A percentile compares a stretch with the other conserved stretches of the same genome.
Evolutionary conservation across 306 rosid species (phyloP).

Genomic region (Nissolia schottii): DNA sequence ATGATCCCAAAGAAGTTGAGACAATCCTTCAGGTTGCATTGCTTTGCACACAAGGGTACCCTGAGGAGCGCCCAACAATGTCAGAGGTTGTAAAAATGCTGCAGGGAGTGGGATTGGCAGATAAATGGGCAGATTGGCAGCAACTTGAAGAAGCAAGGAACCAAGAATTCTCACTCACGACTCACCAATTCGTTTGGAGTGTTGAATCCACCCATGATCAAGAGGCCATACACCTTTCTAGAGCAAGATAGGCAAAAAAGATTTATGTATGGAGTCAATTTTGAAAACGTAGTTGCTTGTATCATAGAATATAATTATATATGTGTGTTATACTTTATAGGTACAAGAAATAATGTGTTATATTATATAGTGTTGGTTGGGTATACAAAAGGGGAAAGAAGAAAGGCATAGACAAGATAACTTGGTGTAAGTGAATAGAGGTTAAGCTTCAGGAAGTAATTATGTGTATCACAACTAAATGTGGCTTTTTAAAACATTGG

Average conservation of each 20-base stretch:
- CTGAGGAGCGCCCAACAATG: conserved; percentile 79
- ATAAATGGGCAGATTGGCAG: conserved; percentile 85
- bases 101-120: conserved; percentile 61
- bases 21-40: conserved; percentile 67
- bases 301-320: conserved; percentile 6
- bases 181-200: conserved; percentile 75
- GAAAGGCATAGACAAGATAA: background rate
- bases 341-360: conserved; percentile 7
- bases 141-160: conserved; percentile 58
- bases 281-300: conserved; percentile 21
- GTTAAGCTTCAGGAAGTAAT: conserved; percentile 14
- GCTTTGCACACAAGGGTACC: conserved; percentile 69
- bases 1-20: conserved; percentile 60
- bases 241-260: conserved; percentile 52
- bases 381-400: conserved; percentile 5
- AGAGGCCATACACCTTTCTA: conserved; percentile 83
- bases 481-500: conserved; percentile 11
- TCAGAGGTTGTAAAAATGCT: conserved; percentile 62
- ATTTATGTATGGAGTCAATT: conserved; percentile 25
- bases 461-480: conserved; percentile 4
- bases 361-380: background rate
- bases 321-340: background rate
- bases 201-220: conserved; percentile 77
- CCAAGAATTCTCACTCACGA: conserved; percentile 41
- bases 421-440: conserved; percentile 1